Evolutionary conservation across 2,329 filamentous ascomycete genomes (phyloP).

Genomic region (Tolypocladium nubicola): DNA sequence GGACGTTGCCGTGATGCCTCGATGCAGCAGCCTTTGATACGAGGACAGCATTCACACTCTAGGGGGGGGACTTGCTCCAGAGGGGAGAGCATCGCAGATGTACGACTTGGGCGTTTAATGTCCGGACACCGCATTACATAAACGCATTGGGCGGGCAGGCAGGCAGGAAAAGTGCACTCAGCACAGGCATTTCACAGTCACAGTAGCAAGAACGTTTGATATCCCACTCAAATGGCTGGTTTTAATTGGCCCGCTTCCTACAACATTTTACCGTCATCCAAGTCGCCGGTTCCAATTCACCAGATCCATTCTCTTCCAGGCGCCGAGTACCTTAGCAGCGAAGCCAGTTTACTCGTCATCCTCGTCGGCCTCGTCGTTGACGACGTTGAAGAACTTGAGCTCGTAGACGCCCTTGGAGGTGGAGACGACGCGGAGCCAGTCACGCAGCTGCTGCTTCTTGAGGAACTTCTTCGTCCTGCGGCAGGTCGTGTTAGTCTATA

Average conservation of each 20-base stretch:
- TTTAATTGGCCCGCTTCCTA: neutral
- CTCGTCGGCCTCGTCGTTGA: slow-evolving; percentile 94
- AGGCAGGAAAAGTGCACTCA: neutral
- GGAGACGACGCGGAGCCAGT: slow-evolving; percentile 98
- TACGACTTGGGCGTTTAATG: neutral
- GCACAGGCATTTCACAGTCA: neutral
- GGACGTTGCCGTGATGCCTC: slow-evolving; percentile 38
- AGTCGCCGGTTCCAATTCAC: neutral
- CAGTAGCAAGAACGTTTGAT: neutral
- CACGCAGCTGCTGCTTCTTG: slow-evolving; percentile 99
- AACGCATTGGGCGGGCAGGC: neutral
- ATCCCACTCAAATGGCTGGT: neutral
- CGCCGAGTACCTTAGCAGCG: neutral
- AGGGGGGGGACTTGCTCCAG: neutral
- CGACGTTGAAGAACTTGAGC: slow-evolving; percentile 99
- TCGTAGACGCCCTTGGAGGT: slow-evolving; percentile 98
- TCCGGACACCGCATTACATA: neutral
- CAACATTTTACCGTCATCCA: neutral
- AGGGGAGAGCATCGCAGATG: neutral
- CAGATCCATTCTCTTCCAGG: neutral
- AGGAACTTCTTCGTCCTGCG: slow-evolving; percentile 99
- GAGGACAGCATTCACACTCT: too few relatives aligned
- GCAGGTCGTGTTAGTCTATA: neutral
- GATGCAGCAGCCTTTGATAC: neutral
- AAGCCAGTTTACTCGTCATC: slow-evolving; percentile 77